These are phyloP conservation scores for Talaromyces proteolyticus DNA, from an alignment of 495 filamentous ascomycete genomes.

Conservation along the genomic window DNA sequence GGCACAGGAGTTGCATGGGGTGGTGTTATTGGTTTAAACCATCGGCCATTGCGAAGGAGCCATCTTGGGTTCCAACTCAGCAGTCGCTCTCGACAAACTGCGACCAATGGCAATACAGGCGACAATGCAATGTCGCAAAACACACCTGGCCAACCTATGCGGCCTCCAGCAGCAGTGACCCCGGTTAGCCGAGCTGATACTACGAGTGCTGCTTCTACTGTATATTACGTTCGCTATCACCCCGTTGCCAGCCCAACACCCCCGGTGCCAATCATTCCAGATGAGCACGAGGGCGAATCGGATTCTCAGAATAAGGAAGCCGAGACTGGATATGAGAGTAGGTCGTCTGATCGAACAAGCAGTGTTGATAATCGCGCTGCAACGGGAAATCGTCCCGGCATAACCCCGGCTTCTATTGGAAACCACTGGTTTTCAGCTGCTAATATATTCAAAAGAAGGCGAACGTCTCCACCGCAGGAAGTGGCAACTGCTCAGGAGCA, in stretches of 20 bases:
- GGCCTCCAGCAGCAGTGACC: constrained; percentile 58
- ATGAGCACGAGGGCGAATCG: constrained; percentile 21
- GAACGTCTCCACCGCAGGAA: constrained; percentile 48
- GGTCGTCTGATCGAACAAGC: constrained; percentile 1
- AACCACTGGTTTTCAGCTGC: constrained; percentile 44
- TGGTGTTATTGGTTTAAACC: constrained; percentile 32
- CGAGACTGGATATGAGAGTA: constrained; percentile 10
- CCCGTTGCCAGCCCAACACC: constrained; percentile 65
- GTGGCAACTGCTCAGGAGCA: constrained; percentile 43
- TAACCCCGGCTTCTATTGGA: constrained; percentile 27
- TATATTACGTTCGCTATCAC: constrained; percentile 80
- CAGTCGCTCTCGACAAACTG: constrained; percentile 18
- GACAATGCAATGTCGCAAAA: constrained; percentile 14
- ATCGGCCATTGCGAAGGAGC: constrained; percentile 29
- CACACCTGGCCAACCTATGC: constrained; percentile 46
- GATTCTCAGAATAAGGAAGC: constrained; percentile 18
- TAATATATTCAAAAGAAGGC: constrained; percentile 48
- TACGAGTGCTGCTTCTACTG: constrained; percentile 70
- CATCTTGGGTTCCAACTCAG: constrained; percentile 22
- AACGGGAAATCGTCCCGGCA: constrained; percentile 7
- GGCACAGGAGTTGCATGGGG: constrained; percentile 35
- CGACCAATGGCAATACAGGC: constrained; percentile 6
- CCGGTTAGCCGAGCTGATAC: constrained; percentile 76
- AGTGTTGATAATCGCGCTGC: constrained; percentile 9
- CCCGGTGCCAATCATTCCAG: constrained; percentile 33